A percentile compares a stretch with the other conserved stretches of the same genome.
phyloP scores from a whole-genome alignment of 345 rosid genomes.

The Tarenaya hassleriana region DNA sequence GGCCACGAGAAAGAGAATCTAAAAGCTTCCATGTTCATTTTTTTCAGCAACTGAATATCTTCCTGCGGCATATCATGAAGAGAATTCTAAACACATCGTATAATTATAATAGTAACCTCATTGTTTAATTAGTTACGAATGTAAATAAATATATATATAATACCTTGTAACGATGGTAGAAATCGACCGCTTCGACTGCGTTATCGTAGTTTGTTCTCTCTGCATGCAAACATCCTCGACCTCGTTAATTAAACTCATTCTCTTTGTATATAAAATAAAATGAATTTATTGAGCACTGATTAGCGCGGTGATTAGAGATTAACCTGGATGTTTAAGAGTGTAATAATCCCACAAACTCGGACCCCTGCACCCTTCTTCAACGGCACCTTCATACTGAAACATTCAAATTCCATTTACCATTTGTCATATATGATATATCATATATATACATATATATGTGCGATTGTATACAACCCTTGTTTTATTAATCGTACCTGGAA shows the following conservation, averaged over 20 bases:
- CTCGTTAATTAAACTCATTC: no score
- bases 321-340: constrained; percentile 15
- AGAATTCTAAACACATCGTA: no score
- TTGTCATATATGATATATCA: no score
- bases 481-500: no score
- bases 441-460: no score
- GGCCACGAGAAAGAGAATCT: constrained; percentile 57
- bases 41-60: constrained; percentile 35
- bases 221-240: no score
- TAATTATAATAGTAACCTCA: no score
- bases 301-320: no score
- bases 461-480: no score
- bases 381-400: constrained; percentile 13
- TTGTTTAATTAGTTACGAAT: no score
- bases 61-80: constrained; percentile 30
- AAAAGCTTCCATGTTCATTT: constrained; percentile 36
- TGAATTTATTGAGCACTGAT: neutral
- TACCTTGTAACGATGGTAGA: constrained; percentile 31
- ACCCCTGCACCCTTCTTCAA: constrained; percentile 17
- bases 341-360: constrained; percentile 25
- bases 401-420: no score
- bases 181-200: constrained; percentile 21
- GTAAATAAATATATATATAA: neutral
- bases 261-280: neutral
- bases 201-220: neutral